Percentiles rank a stretch among this genome's conserved stretches.
phyloP scores from a whole-genome alignment of 768 basidiomycete genomes.

The Vararia minispora region DNA sequence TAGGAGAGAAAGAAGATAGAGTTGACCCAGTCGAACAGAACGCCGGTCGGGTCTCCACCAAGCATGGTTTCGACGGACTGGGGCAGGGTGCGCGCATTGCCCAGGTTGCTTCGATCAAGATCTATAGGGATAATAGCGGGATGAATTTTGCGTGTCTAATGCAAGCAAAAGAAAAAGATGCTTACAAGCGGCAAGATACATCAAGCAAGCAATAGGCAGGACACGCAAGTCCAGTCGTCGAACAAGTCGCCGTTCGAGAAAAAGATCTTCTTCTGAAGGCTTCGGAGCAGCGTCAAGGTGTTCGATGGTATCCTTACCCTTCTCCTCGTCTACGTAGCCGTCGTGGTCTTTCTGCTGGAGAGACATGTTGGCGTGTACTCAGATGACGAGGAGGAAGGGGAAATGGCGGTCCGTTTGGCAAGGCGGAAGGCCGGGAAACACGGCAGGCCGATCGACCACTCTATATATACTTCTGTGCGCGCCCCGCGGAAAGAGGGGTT shows the following conservation, averaged over 20 bases:
- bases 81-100: conserved; percentile 70
- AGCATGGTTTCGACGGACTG: conserved; percentile 52
- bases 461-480: too few species aligned
- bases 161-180: conserved; percentile 7
- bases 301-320: neutral
- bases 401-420: too few species aligned
- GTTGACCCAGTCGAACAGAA: conserved; percentile 69
- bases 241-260: conserved; percentile 40
- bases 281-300: neutral
- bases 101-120: conserved; percentile 69
- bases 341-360: neutral
- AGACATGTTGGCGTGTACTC: too few species aligned
- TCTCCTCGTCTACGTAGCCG: neutral
- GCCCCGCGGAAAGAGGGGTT: too few species aligned
- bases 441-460: too few species aligned
- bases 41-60: conserved; percentile 55
- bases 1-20: conserved; percentile 75
- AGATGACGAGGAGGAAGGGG: too few species aligned
- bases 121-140: conserved; percentile 17
- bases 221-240: conserved; percentile 59
- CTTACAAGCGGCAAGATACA: conserved; percentile 71
- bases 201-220: conserved; percentile 58
- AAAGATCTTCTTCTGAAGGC: conserved; percentile 1
- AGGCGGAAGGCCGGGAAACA: too few species aligned
- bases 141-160: neutral